Evolutionary conservation across 2,329 filamentous ascomycete genomes (phyloP), one percentile per base, ranked within the genome.

Genomic region (Stachybotrys elegans): DNA sequence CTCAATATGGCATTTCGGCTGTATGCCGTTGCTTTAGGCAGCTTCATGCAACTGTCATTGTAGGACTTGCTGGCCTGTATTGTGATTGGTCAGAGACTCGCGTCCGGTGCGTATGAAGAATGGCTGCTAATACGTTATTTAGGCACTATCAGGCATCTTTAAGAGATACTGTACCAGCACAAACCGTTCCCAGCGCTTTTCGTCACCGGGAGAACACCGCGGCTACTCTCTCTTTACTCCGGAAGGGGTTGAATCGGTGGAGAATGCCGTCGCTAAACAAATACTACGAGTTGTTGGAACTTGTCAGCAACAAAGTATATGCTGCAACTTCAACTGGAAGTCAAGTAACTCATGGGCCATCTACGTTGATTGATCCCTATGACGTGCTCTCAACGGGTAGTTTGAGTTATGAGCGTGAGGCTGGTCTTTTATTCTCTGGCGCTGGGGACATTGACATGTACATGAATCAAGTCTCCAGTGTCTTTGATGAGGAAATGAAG

Each of bases 41-140:
- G 22, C 42, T 57, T 12, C 55, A 57, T 23, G 40, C 44, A 2
- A 46, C 54, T 5, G 22, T 57, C 1, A 39, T 57, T 12, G 52
- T 52, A 6, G 55, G 51, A 1, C 42, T 57, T 1, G 54, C 52
- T 16, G 54, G 47, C 5, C 34, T 56, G 11, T 57, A 57, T 22
- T 56, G 55, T n/a, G 52, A 57, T 29, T 57, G 54, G 55, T 55
- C 43, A 16, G 29, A 9, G n/a, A 32, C 5, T 5, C 29, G 14
- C 17, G 12, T 5, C 29, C 29, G 5, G 5, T 13, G 5, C 17
- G 29, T 16, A 32, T 13, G 29, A 16, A 16, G 5, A 6, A 5
- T 32, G 6, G 17, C 14, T 13, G 11, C 12, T 32, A 32, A 32
- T 32, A 32, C 5, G 5, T n/a, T 6, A 12, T 5, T 32, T 12